Evolutionary conservation across 2,329 filamentous ascomycete species (phyloP), one percentile per base, ranked within the genome.

Genomic region (Rhinocladiella mackenziei): DNA sequence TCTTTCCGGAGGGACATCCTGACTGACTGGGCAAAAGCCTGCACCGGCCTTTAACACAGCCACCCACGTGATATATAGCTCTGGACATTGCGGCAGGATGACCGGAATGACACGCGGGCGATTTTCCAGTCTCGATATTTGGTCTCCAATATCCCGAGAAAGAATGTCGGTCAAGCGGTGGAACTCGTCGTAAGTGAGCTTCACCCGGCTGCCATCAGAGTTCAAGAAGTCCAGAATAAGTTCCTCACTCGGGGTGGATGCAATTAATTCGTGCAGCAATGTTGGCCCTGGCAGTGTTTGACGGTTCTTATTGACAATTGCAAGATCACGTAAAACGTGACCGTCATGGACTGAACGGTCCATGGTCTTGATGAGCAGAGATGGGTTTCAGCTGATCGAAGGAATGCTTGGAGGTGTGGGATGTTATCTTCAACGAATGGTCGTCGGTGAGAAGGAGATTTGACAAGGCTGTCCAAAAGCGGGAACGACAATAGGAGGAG

Each of bases 1-100:
- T 36, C 89, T 76, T 40, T 94, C 87, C 3, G 72, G 63, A 0
- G 89, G 89, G 0, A 83, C 78, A 63, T 94, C 89, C 36, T 86
- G 73, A 49, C 84, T 84, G 43, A 96, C 68, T 0, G 89, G 89
- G 54, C 89, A 95, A 57, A 95, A 95, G 0, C 87, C 87, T 25
- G 78, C 86, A 5, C 89, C 89, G 9, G 81, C 81, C 62, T 89
- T 89, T 34, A 95, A 70, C 40, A 91, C 78, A 3, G 83, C 88
- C 32, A 95, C 64, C 50, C 86, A 76, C 1, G 86, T 74, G 44
- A 92, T 74, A 63, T 95, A 95, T 17, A 96, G 73, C 34, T 82
- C 75, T 7, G 83, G 79, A 10, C 78, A 84, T 65, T 95, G 89
- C 2, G 84, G 82, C 11, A 94, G 65, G 14, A 94, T 73, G 2